phyloP scores from a whole-genome alignment of 768 basidiomycete genomes.

The Collybiopsis luxurians region DNA sequence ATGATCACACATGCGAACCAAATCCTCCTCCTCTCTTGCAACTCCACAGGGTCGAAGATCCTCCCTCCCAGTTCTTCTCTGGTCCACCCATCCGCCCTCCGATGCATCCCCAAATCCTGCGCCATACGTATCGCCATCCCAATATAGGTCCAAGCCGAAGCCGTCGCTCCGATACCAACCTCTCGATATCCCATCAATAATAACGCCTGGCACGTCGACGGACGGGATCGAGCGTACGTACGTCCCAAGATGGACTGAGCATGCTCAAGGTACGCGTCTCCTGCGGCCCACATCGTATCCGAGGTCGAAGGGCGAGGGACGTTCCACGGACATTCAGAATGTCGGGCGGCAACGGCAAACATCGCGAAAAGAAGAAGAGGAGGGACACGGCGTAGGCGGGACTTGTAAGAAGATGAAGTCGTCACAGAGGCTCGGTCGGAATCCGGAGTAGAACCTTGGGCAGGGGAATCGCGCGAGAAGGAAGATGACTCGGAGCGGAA shows the following conservation, averaged over 20 bases:
- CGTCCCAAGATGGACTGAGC: slow-evolving; percentile 67
- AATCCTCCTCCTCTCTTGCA: slow-evolving; percentile 68
- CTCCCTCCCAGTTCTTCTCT: slow-evolving; percentile 41
- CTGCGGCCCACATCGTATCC: slow-evolving; percentile 76
- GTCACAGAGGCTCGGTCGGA: slow-evolving; percentile 27
- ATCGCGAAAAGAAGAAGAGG: slow-evolving; percentile 76
- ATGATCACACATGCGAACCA: slow-evolving; percentile 80
- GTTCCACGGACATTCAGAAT: slow-evolving; percentile 38
- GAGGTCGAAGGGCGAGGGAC: slow-evolving; percentile 30
- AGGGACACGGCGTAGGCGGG: slow-evolving; percentile 48
- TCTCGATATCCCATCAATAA: slow-evolving; percentile 83
- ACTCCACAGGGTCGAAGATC: slow-evolving; percentile 58
- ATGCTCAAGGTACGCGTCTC: slow-evolving; percentile 65
- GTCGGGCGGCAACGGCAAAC: slow-evolving; percentile 80
- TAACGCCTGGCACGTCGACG: slow-evolving; percentile 76
- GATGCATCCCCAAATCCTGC: slow-evolving; percentile 83
- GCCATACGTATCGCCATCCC: slow-evolving; percentile 94
- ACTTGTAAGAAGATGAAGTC: slow-evolving; percentile 28
- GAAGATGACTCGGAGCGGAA: slow-evolving; percentile 39
- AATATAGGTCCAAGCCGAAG: slow-evolving; percentile 80
- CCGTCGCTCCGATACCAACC: slow-evolving; percentile 87
- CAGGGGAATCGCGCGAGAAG: slow-evolving; percentile 15
- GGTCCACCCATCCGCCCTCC: slow-evolving; percentile 77
- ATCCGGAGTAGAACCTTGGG: not conserved
- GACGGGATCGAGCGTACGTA: slow-evolving; percentile 67